Evolutionary conservation across 805 yeast species (phyloP).

Genomic region (Clavispora santaluciae): DNA sequence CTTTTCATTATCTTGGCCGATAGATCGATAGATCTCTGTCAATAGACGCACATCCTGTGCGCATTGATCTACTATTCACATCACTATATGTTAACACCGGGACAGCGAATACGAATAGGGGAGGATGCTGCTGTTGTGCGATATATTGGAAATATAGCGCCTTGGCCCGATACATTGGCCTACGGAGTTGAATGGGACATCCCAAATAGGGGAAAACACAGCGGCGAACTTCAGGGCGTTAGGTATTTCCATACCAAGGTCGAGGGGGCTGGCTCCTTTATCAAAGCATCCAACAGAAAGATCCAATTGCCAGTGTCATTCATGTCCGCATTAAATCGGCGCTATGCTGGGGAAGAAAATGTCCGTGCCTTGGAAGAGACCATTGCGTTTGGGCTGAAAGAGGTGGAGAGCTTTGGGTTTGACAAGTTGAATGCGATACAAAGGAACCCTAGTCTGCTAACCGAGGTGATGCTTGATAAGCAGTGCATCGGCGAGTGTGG

Average conservation of each 20-base stretch:
- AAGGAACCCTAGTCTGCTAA: constrained; percentile 40
- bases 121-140: constrained; percentile 58
- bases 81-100: neutral
- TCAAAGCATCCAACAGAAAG: constrained; percentile 41
- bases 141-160: constrained; percentile 54
- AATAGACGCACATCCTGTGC: too few species aligned
- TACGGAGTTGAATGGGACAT: constrained; percentile 89
- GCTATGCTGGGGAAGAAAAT: constrained; percentile 37
- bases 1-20: too few species aligned
- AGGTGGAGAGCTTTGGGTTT: constrained; percentile 62
- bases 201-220: constrained; percentile 61
- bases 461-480: constrained; percentile 47
- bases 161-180: constrained; percentile 55
- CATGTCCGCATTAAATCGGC: constrained; percentile 44
- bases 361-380: constrained; percentile 17
- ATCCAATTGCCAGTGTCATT: constrained; percentile 31
- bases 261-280: constrained; percentile 56
- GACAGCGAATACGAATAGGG: constrained; percentile 21
- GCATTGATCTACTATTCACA: too few species aligned
- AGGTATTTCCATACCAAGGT: constrained; percentile 46
- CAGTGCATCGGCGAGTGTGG: constrained; percentile 25
- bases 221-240: constrained; percentile 53
- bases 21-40: too few species aligned
- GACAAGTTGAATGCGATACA: constrained; percentile 49
- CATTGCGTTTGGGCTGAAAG: constrained; percentile 51